Conservation (phyloP, 2,329 filamentous ascomycete genomes). For the Elsinoe necatrix region DNA sequence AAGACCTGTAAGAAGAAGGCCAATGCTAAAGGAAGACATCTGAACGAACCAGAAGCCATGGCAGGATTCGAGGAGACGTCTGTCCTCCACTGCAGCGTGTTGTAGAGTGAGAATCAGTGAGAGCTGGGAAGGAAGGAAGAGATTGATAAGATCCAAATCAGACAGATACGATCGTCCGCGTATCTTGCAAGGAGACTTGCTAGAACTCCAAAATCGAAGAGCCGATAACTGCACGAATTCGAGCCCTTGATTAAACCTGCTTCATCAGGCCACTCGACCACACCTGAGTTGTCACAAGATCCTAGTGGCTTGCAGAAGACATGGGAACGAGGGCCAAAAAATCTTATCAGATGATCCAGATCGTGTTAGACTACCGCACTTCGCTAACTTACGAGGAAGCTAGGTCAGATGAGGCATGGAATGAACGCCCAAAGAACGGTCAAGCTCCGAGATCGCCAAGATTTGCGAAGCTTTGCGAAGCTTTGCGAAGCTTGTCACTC, state of each 20-base stretch:
- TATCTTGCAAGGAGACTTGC: background rate
- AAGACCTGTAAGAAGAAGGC: slow-evolving; percentile 32
- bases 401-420: background rate
- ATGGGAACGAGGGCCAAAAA: background rate
- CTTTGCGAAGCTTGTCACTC: slow-evolving; percentile 11
- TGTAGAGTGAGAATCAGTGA: background rate
- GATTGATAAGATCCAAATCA: slow-evolving; percentile 20
- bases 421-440: background rate
- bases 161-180: background rate
- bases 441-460: slow-evolving; percentile 4
- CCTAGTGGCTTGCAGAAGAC: slow-evolving; percentile 1
- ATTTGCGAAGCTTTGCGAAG: background rate
- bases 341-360: slow-evolving; percentile 14
- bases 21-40: slow-evolving; percentile 30
- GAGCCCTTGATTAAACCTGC: background rate
- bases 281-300: background rate
- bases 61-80: background rate
- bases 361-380: background rate
- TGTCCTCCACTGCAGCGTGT: no score
- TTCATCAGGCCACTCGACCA: background rate
- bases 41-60: background rate
- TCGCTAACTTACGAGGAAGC: background rate
- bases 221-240: background rate
- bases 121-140: background rate
- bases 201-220: background rate